Base-by-base conservation (phyloP, 129 eudicot genomes). In the Chrysanthemum makinoi region DNA sequence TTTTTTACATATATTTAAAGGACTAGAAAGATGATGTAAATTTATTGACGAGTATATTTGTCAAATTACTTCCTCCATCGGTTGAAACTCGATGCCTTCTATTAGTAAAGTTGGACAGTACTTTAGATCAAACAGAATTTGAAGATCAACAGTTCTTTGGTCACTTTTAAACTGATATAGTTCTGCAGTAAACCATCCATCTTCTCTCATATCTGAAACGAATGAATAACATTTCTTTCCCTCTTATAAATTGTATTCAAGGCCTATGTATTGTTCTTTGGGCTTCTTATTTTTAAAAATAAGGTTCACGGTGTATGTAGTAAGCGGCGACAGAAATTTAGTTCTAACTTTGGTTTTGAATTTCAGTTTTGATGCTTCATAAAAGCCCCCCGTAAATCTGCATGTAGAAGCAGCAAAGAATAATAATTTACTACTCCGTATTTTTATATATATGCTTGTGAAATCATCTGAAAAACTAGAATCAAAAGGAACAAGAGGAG, bases 11-110 rank as follows among this genome's bases (percentile, higher is more conserved):
- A 30, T 19, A 17, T 58, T 58, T 0, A 7, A 58, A 7, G 18
- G 18, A 22, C 15, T 48, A 28, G 7, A 44, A 15, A 67, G 26
- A 67, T 20, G n/a, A 48, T 3, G 17, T 48, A 66, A 66, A 66
- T 5, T 57, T 13, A n/a, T 18, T 49, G 12, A 49, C 3, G 8
- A 10, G 1, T 3, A 30, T 30, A 10, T 69, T 17, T 12, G 73
- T 52, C 17, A 69, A 17, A 39, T 69, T 69, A 69, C 74, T 55
- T 69, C 39, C 65, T 69, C 64, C 20, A 16, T 8, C 17, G 76
- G 76, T 1, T 2, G 59, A 72, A 72, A 72, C 58, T 58, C 76
- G 48, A 72, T 72, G 68, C 68, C 9, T 22, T 72, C 68, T n/a
- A 72, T 6, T 15, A 60, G 39, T 19, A 70, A 17, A 43, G 16